A percentile compares a stretch with the other conserved stretches of the same genome.
These are phyloP conservation scores for Nakataea oryzae DNA, from an alignment of 2,329 filamentous ascomycete genomes.

Conservation along the genomic window DNA sequence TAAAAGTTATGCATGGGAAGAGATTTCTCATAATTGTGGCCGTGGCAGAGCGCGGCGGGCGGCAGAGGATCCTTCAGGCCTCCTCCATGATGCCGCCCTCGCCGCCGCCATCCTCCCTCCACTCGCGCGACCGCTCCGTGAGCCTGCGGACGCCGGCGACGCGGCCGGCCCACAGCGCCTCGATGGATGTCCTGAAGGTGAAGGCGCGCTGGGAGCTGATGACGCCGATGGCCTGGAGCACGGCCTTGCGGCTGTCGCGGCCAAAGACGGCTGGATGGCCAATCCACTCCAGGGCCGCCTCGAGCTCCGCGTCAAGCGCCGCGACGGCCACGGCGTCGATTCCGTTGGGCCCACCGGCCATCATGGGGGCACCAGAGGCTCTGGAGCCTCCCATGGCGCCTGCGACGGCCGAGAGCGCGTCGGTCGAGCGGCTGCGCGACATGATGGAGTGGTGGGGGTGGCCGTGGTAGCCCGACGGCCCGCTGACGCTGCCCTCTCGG, in stretches of 20 bases:
- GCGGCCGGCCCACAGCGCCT: slow-evolving; percentile 79
- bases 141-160: slow-evolving; percentile 72
- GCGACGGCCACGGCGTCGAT: slow-evolving; percentile 75
- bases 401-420: slow-evolving; percentile 29
- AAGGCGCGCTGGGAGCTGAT: slow-evolving; percentile 91
- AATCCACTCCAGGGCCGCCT: slow-evolving; percentile 92
- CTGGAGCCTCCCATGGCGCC: slow-evolving; percentile 8
- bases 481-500: not conserved
- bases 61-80: slow-evolving; percentile 23
- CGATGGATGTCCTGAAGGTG: slow-evolving; percentile 83
- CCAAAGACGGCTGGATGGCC: slow-evolving; percentile 92
- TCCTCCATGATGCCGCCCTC: slow-evolving; percentile 54
- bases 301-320: slow-evolving; percentile 83
- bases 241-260: slow-evolving; percentile 87
- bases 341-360: slow-evolving; percentile 37
- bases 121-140: slow-evolving; percentile 77
- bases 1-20: not conserved
- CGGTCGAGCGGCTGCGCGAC: slow-evolving; percentile 41
- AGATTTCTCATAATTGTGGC: too few species aligned
- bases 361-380: not conserved
- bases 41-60: too few species aligned
- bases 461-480: not conserved
- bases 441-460: slow-evolving; percentile 17
- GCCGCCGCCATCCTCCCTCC: slow-evolving; percentile 79
- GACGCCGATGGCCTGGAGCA: slow-evolving; percentile 91